phyloP scores from a whole-genome alignment of 139 green algal species.

The Chlorella sp. region DNA sequence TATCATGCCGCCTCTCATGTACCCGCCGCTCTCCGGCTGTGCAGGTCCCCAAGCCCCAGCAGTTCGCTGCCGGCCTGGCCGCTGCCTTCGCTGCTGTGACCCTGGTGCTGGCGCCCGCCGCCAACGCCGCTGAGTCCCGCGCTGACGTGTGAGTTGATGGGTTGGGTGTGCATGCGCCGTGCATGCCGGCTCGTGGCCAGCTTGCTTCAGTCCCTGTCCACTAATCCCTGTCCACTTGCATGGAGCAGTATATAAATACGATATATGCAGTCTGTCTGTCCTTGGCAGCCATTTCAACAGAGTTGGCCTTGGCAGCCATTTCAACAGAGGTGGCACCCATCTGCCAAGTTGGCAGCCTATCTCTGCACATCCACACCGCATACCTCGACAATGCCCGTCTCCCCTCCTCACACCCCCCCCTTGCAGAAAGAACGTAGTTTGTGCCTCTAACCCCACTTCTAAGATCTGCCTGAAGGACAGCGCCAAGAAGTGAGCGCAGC shows the following conservation, averaged over 20 bases:
- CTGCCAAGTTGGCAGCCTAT: too few species aligned
- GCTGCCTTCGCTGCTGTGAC: slow-evolving; percentile 13
- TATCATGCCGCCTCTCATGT: too few species aligned
- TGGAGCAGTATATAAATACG: too few species aligned
- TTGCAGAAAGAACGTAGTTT: slow-evolving; percentile 43
- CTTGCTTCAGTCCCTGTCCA: too few species aligned
- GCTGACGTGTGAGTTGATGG: background rate
- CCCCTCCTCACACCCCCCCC: background rate
- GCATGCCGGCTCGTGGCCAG: background rate
- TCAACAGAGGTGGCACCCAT: too few species aligned
- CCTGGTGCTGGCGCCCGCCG: slow-evolving; percentile 3
- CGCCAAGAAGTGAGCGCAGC: background rate
- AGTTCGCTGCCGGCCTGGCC: background rate
- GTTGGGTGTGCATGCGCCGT: background rate
- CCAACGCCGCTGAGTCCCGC: slow-evolving; percentile 6
- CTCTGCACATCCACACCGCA: background rate
- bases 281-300: too few species aligned
- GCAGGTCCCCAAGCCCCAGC: slow-evolving; percentile 5
- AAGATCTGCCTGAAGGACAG: slow-evolving; percentile 34
- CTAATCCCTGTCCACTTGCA: too few species aligned
- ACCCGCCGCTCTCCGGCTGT: too few species aligned
- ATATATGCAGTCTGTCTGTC: too few species aligned
- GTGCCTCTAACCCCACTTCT: slow-evolving; percentile 51
- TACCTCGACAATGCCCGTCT: too few species aligned
- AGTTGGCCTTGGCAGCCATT: too few species aligned